These are phyloP conservation scores for Diutina pseudorugosa DNA, from an alignment of 1,139 yeast genomes.

Conservation along the genomic window DNA sequence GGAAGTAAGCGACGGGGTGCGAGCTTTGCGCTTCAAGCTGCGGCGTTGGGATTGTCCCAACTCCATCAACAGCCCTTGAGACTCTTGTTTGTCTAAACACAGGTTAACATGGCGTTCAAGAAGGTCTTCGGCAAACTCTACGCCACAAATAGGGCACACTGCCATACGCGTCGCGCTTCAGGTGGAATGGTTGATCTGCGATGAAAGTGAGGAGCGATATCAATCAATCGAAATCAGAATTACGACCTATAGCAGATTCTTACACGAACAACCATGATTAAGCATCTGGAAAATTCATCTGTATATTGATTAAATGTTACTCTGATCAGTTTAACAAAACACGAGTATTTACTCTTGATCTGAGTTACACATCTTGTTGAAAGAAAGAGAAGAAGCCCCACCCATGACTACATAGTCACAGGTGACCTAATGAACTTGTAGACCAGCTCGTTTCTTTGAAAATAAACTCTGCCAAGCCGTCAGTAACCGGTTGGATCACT, in stretches of 20 bases:
- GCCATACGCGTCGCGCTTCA: neutral
- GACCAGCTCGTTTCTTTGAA: too few species aligned
- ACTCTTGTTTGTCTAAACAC: constrained; percentile 1
- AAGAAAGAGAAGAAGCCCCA: too few species aligned
- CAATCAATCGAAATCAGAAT: neutral
- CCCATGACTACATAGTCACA: too few species aligned
- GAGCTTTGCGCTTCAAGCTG: neutral
- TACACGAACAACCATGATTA: too few species aligned
- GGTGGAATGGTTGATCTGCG: neutral
- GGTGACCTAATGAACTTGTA: too few species aligned
- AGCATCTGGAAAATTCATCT: too few species aligned
- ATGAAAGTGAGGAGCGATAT: neutral
- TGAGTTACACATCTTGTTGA: too few species aligned
- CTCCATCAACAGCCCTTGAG: neutral
- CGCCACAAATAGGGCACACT: neutral
- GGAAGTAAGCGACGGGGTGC: neutral
- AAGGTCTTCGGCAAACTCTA: neutral
- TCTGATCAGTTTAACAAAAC: too few species aligned
- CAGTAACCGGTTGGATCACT: neutral
- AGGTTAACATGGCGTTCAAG: constrained; percentile 4
- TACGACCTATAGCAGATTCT: too few species aligned
- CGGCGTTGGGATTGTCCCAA: neutral
- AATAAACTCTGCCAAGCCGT: neutral
- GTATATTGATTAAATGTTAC: too few species aligned
- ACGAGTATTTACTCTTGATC: too few species aligned